Evolutionary conservation across 495 filamentous ascomycete genomes (phyloP), one percentile per base, ranked within the genome.

Genomic region (Talaromyces borbonicus): DNA sequence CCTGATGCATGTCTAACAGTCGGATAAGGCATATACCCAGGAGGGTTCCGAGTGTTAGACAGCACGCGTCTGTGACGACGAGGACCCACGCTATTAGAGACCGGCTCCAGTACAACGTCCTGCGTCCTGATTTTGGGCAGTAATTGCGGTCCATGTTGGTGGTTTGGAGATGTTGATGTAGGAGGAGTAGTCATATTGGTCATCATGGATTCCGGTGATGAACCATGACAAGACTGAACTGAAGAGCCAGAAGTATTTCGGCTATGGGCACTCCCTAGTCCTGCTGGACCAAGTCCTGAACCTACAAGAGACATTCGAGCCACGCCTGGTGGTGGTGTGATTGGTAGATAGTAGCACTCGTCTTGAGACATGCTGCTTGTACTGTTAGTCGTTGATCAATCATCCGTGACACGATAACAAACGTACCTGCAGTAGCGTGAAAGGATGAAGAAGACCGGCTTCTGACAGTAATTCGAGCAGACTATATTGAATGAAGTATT

Each of bases 81-180:
- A 24, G 67, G 67, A 14, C 64, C 67, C 20, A 38, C 41, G 16
- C 52, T 51, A 20, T 56, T 46, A 38, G 67, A 65, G 16, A 64
- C 56, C 11, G 74, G 72, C 49, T 82, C 74, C 48, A 89, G 75
- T 43, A 79, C 70, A 66, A 90, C 82, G 66, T 94, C 89, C 61
- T 93, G 87, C 49, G 77, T 77, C 38, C 89, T 77, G 64, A 94
- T 87, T 71, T 85, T 90, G 48, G 90, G 90, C 22, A 96, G 72
- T 43, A 96, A 74, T 22, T 84, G 68, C 26, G 87, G 87, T 9
- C 87, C 89, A 69, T 85, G 78, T 27, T 88, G 81, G 43, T 70
- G 59, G 19, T 82, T 73, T 53, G 89, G 78, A 45, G 88, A 88
- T 20, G 84, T 85, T 47, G 76, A 69, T 29, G 67, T 66, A 35